phyloP scores from a whole-genome alignment of 2,329 filamentous ascomycete genomes.

The Phoma sp. region DNA sequence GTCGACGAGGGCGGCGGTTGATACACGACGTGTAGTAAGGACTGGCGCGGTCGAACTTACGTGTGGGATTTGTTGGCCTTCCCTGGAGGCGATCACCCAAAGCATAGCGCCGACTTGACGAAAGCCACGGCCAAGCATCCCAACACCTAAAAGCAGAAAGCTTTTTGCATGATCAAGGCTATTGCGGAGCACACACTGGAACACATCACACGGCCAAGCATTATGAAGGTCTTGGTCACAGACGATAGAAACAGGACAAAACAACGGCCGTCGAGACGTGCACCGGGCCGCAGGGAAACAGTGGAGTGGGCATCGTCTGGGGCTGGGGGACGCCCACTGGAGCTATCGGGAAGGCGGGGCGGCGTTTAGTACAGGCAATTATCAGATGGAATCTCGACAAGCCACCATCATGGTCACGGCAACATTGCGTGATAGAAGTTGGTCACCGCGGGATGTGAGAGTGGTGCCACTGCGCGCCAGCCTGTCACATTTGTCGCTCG shows the following conservation, averaged over 20 bases:
- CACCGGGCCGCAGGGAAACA: constrained; percentile 8
- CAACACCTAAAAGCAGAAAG: constrained; percentile 15
- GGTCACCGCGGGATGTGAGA: constrained; percentile 3
- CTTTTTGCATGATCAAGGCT: constrained; percentile 16
- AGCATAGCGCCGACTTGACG: constrained; percentile 12
- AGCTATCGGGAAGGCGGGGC: constrained; percentile 12
- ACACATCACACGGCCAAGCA: constrained; percentile 32
- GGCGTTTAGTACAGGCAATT: constrained; percentile 11
- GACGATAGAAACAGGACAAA: constrained; percentile 25
- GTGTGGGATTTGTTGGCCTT: constrained; percentile 23
- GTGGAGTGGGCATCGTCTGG: neutral
- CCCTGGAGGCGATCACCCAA: constrained; percentile 14
- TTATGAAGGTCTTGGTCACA: constrained; percentile 23
- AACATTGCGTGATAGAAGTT: constrained; percentile 12
- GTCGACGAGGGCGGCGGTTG: constrained; percentile 28
- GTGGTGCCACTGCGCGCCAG: neutral
- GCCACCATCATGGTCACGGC: neutral
- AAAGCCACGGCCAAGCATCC: constrained; percentile 11
- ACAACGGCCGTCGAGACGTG: constrained; percentile 13
- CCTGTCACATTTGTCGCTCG: constrained; percentile 1
- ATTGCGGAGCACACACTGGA: constrained; percentile 22
- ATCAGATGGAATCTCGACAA: constrained; percentile 7
- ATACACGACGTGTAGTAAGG: constrained; percentile 21
- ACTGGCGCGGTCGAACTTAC: constrained; percentile 15
- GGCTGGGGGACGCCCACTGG: constrained; percentile 2